Percentiles rank a stretch among this genome's conserved stretches.
Evolutionary conservation across 306 rosid genomes (phyloP).

Genomic region (Pyrus bretschneideri): DNA sequence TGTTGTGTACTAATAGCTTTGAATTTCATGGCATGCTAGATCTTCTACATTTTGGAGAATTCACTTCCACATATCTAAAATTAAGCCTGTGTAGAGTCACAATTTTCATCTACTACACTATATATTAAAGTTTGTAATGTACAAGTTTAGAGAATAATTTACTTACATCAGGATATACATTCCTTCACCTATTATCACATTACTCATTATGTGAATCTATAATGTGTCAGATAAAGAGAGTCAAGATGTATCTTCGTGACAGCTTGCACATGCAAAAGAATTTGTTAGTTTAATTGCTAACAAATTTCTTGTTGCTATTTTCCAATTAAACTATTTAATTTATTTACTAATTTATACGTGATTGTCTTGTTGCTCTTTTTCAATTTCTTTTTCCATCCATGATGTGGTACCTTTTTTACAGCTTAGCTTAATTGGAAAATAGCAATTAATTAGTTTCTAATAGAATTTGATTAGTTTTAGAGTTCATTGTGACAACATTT

Average conservation of each 20-base stretch:
- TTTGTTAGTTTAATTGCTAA: too few relatives aligned
- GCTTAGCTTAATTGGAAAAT: neutral
- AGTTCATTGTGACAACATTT: neutral
- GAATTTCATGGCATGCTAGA: conserved; percentile 8
- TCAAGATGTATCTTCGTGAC: neutral
- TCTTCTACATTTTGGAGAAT: neutral
- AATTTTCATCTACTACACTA: neutral
- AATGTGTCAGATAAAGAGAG: neutral
- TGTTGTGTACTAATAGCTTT: neutral
- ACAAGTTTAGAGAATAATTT: neutral
- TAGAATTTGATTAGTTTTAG: neutral
- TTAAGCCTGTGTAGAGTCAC: neutral
- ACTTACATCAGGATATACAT: neutral
- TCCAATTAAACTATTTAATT: too few relatives aligned
- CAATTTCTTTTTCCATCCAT: neutral
- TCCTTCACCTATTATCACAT: too few relatives aligned
- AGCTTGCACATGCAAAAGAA: too few relatives aligned
- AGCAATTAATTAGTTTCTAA: neutral
- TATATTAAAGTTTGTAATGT: neutral
- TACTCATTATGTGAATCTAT: too few relatives aligned
- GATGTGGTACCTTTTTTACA: neutral
- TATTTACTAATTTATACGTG: too few relatives aligned
- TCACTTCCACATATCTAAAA: neutral
- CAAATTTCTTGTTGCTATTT: too few relatives aligned
- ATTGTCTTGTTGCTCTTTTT: too few relatives aligned